Evolutionary conservation across 768 basidiomycete genomes (phyloP), one percentile per base, ranked within the genome.

Genomic region (Leccinum subgranulosum): DNA sequence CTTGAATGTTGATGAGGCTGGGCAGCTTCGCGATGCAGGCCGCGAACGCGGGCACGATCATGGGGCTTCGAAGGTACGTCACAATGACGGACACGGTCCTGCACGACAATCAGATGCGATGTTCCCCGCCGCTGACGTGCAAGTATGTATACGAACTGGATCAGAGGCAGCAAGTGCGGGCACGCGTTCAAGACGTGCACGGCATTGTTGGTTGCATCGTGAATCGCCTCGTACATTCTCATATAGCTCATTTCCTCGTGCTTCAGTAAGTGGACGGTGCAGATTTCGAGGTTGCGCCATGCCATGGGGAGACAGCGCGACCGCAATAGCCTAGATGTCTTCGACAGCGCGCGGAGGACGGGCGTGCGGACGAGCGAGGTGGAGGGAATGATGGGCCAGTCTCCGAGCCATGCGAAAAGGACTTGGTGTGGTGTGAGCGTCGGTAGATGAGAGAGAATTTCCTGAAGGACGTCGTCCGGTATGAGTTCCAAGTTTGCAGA

Each of bases 241-340:
- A 15, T 8, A 1, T 39, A 39, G 4, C 17, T 9, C 36, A 39
- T 39, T 39, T 39, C 23, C 6, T 15, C 31, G 15, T 45, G 5
- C 21, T 43, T 15, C 0, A 39, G 46, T 4, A 46, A 31, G 12
- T 36, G 36, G 14, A 27, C 46, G 15, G 45, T 17, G 33, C 54
- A 64, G 1, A 64, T 34, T 4, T 56, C 53, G 3, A 58, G 4
- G 11, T 33, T 55, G 27, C 14, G 55, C 64, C 63, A 65, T 12
- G 60, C 63, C 57, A 65, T 53, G 5, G 43, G 46, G 15, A 61
- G 53, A 46, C 59, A 64, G 25, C 56, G 59, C 3, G 53, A 54
- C 12, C 64, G 54, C 11, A 65, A 41, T 2, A 59, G 19, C 6
- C 54, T 41, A 2, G 50, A 58, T 12, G 55, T 64, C 41, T 41